Conservation (phyloP, 345 rosid species). For the Eucalyptus microcorys region DNA sequence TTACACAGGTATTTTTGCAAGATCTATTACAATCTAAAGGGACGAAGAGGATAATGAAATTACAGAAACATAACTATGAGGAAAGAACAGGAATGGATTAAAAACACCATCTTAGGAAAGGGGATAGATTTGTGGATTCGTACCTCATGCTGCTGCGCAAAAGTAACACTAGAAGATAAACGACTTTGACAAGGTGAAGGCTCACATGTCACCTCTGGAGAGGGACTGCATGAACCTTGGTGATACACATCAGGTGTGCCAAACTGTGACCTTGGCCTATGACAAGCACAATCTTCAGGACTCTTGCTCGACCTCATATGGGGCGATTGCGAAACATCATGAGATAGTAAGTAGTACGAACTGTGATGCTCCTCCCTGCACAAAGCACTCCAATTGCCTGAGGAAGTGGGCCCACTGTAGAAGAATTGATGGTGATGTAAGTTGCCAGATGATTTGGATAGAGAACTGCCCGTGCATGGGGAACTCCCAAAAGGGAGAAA, state of each 20-base stretch:
- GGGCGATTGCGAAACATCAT: constrained; percentile 22
- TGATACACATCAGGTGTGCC: constrained; percentile 12
- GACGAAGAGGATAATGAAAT: not conserved
- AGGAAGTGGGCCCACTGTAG: constrained; percentile 26
- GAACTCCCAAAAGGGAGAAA: not conserved
- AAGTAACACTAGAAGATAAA: constrained; percentile 16
- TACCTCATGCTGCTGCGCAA: constrained; percentile 37
- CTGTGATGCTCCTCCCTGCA: constrained; percentile 63
- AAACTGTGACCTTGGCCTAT: constrained; percentile 15
- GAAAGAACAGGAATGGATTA: not conserved
- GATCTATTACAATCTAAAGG: not conserved
- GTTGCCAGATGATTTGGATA: constrained; percentile 44
- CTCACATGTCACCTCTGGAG: constrained; percentile 25
- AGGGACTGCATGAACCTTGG: constrained; percentile 20
- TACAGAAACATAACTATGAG: not conserved
- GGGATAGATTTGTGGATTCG: not conserved
- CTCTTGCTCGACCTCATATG: constrained; percentile 20
- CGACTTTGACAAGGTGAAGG: constrained; percentile 19
- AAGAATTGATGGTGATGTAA: constrained; percentile 30
- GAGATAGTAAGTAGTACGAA: constrained; percentile 47
- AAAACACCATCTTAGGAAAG: not conserved
- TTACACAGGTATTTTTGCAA: not conserved
- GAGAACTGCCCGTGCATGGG: constrained; percentile 29
- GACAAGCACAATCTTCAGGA: constrained; percentile 33
- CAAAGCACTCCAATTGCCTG: constrained; percentile 31